phyloP scores from a whole-genome alignment of 2,329 filamentous ascomycete species.

The Penicillium psychrosexuale region DNA sequence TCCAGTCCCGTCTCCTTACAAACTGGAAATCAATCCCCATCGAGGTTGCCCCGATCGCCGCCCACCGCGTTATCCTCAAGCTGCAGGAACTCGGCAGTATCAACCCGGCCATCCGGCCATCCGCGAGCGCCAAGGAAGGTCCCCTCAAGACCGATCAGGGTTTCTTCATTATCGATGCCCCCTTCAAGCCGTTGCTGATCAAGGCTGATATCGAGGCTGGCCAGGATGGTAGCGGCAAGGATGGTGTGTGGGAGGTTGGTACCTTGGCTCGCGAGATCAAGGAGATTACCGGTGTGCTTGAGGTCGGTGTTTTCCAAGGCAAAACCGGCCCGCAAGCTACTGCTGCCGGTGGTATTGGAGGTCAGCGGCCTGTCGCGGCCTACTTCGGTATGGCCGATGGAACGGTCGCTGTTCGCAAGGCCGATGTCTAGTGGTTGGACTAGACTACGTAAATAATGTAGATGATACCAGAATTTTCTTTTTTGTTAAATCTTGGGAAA shows the following conservation, averaged over 20 bases:
- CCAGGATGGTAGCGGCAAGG: constrained; percentile 53
- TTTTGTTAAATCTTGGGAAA: not conserved
- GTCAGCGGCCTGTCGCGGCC: constrained; percentile 86
- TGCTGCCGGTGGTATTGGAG: constrained; percentile 60
- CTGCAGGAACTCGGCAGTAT: constrained; percentile 70
- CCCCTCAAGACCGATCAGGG: constrained; percentile 82
- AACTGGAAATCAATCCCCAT: constrained; percentile 86
- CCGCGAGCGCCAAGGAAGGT: constrained; percentile 72
- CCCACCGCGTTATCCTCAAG: constrained; percentile 69
- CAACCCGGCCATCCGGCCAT: constrained; percentile 68
- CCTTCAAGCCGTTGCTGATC: constrained; percentile 73
- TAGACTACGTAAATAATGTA: constrained; percentile 14
- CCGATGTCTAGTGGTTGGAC: constrained; percentile 20
- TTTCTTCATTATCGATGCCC: constrained; percentile 89
- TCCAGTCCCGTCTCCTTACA: constrained; percentile 69
- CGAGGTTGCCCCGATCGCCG: constrained; percentile 84
- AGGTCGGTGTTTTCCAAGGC: constrained; percentile 87
- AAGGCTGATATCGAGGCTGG: constrained; percentile 52
- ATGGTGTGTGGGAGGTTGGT: constrained; percentile 77
- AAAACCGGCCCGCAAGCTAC: constrained; percentile 70
- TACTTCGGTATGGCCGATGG: constrained; percentile 92
- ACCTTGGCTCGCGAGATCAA: constrained; percentile 72
- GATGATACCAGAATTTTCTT: constrained; percentile 25
- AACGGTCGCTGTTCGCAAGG: constrained; percentile 56
- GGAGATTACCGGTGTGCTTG: constrained; percentile 78